Percentiles rank a stretch among this genome's conserved stretches.
phyloP scores from a whole-genome alignment of 345 rosid genomes.

The Theobroma cacao region DNA sequence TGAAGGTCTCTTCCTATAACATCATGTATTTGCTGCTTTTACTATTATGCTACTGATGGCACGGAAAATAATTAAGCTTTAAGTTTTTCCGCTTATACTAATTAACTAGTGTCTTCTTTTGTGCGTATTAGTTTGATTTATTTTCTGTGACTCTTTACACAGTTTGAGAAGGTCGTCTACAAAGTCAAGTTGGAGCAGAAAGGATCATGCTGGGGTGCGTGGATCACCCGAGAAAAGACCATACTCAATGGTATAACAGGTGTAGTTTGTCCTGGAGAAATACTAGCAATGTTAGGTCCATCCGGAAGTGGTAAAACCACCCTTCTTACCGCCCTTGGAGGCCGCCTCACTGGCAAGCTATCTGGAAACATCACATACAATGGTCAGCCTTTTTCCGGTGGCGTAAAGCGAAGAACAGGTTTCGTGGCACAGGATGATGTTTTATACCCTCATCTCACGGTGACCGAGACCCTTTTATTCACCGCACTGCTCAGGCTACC shows the following conservation, averaged over 20 bases:
- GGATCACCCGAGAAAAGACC: constrained; percentile 69
- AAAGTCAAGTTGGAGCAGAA: constrained; percentile 68
- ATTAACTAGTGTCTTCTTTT: not conserved
- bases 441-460: constrained; percentile 91
- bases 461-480: constrained; percentile 80
- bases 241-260: constrained; percentile 83
- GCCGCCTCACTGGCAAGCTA: constrained; percentile 69
- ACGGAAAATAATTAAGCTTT: not conserved
- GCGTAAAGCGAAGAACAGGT: constrained; percentile 72
- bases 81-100: not conserved
- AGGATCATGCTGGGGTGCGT: constrained; percentile 47
- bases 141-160: constrained; percentile 19
- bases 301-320: constrained; percentile 99
- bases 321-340: constrained; percentile 94
- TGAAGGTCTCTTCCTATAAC: constrained; percentile 57
- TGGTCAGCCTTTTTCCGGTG: constrained; percentile 78
- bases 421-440: constrained; percentile 94
- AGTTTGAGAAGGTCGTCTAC: constrained; percentile 95
- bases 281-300: constrained; percentile 96
- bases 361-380: constrained; percentile 91
- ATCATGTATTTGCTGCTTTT: not conserved
- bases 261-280: constrained; percentile 84
- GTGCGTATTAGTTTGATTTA: not conserved
- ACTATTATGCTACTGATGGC: not conserved
- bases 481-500: constrained; percentile 92